Base-by-base conservation (phyloP, 345 rosid species). In the Brassica rapa region DNA sequence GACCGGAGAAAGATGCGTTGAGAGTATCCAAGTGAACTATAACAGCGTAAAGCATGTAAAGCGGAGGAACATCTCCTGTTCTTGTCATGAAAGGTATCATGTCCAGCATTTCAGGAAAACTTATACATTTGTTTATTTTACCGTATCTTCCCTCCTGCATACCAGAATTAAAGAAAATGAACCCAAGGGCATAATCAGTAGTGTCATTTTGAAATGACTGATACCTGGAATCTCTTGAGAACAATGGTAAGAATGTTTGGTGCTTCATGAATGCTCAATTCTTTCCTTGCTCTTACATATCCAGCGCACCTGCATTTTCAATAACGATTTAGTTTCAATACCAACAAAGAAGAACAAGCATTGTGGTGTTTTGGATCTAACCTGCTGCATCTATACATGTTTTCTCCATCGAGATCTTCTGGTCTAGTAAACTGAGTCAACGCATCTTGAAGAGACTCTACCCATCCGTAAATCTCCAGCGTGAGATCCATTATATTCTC, bases 341-440 rank as follows among this genome's bases (percentile, higher is more conserved):
- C 60, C 10, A 32, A 53, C 7, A 23, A 4, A 59, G 3, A 11
- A 59, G 63, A 21, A 59, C 15, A 24, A 59, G 60, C 10, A 24
- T 0, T 21, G 30, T 59, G 63, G 63, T 24, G 27, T 59, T 23
- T 4, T 5, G 63, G 2, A 19, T 59, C 27, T 59, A 51, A 91
- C 97, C 94, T 91, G 87, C 88, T 90, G 83, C 97, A 91, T 89
- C 92, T 81, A 62, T 88, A 91, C 97, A 89, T 91, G 81, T 91
- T 91, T 74, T 91, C 97, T 71, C 97, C 97, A 73, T 91, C 97
- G 65, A 91, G 86, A 72, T 91, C 91, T 84, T 91, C 94, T 12
- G 91, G 84, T 56, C 84, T 87, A 60, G 97, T 91, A 77, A 91
- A 91, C 73, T 91, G 93, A 82, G 91, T 88, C 41, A 91, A 73